Percentiles rank a stretch among this genome's conserved stretches.
These are phyloP conservation scores for Penicillium pancosmium DNA, from an alignment of 495 filamentous ascomycete species.

Conservation along the genomic window DNA sequence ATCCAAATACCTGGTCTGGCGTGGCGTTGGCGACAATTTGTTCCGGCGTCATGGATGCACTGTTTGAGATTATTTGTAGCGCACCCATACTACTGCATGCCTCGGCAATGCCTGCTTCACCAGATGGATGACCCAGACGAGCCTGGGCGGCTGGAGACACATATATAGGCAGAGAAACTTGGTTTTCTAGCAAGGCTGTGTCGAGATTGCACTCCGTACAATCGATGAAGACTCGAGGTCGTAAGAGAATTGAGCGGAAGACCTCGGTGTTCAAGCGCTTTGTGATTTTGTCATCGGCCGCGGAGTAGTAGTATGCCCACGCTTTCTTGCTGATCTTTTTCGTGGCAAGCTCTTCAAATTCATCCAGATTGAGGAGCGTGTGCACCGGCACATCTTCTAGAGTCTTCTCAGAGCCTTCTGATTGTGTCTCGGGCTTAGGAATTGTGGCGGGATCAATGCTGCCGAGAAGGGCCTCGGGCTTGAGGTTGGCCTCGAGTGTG, in stretches of 20 bases:
- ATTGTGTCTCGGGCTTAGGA: slow-evolving; percentile 46
- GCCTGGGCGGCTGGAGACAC: slow-evolving; percentile 89
- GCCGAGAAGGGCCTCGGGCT: slow-evolving; percentile 72
- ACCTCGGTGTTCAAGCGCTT: slow-evolving; percentile 78
- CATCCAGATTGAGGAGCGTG: slow-evolving; percentile 76
- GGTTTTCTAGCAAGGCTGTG: slow-evolving; percentile 69
- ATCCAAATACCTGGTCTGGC: slow-evolving; percentile 77
- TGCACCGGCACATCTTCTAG: slow-evolving; percentile 61
- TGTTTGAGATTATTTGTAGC: slow-evolving; percentile 83
- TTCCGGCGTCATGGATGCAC: slow-evolving; percentile 83
- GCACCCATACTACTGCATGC: slow-evolving; percentile 75
- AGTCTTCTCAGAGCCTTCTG: slow-evolving; percentile 9
- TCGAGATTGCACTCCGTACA: slow-evolving; percentile 66
- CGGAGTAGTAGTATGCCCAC: slow-evolving; percentile 95
- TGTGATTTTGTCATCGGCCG: slow-evolving; percentile 79
- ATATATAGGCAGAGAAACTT: slow-evolving; percentile 75
- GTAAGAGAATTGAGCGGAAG: slow-evolving; percentile 76
- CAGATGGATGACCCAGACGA: slow-evolving; percentile 80
- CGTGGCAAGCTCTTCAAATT: slow-evolving; percentile 72
- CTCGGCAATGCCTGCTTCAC: slow-evolving; percentile 83
- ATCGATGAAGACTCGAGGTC: slow-evolving; percentile 85
- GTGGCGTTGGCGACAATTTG: slow-evolving; percentile 72
- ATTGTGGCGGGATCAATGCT: slow-evolving; percentile 70
- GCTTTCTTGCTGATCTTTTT: slow-evolving; percentile 76
- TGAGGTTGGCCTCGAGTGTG: slow-evolving; percentile 80